Evolutionary conservation across 345 rosid genomes (phyloP).

Genomic region (Garcia nutans): DNA sequence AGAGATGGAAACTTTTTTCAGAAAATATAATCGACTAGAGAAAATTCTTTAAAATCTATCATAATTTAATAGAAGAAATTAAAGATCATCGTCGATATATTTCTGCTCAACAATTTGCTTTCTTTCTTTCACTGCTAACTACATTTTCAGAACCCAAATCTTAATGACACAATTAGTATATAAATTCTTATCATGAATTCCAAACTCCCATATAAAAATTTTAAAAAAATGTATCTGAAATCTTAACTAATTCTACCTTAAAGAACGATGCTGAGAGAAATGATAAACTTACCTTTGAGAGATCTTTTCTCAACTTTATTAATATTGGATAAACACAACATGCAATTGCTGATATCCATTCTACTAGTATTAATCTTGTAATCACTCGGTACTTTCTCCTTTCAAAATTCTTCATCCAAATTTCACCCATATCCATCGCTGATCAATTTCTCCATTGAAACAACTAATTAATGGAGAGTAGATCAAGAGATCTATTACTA

Average conservation of each 20-base stretch:
- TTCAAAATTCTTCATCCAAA: constrained; percentile 2
- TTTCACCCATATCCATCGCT: not conserved
- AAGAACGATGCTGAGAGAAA: not conserved
- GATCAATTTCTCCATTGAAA: not conserved
- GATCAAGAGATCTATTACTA: not conserved
- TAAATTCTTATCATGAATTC: not conserved
- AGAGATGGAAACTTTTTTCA: not conserved
- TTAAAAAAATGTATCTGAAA: not conserved
- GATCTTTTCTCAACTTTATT: not conserved
- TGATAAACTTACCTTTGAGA: not conserved
- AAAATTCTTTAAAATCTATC: not conserved
- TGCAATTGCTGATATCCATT: not conserved
- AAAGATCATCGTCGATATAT: not conserved
- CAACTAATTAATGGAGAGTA: not conserved
- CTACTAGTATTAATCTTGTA: not conserved
- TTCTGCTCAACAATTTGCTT: not conserved
- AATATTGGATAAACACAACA: not conserved
- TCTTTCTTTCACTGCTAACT: not conserved
- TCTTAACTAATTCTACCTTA: not conserved
- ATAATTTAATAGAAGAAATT: not conserved
- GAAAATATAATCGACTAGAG: not conserved
- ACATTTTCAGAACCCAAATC: constrained; percentile 1
- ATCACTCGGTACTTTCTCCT: not conserved
- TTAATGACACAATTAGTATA: not conserved
- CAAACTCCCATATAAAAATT: not conserved